Percentiles rank a stretch among this genome's conserved stretches.
These are phyloP conservation scores for Perkinsela sp. DNA, from an alignment of 208 protist species.

Conservation along the genomic window DNA sequence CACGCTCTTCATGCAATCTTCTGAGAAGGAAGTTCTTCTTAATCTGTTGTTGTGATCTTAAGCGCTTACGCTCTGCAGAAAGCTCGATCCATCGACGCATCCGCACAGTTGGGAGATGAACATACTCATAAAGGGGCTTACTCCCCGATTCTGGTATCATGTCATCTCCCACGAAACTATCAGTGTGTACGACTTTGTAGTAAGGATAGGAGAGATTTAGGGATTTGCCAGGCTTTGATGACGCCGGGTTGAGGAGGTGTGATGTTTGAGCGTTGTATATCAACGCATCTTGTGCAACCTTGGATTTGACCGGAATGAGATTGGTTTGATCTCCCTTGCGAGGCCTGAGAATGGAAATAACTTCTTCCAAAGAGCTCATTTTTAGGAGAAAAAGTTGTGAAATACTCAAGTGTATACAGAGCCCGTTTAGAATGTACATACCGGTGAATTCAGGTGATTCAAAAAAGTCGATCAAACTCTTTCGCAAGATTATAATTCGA, in stretches of 20 bases:
- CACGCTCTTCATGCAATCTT: no score
- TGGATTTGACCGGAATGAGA: neutral
- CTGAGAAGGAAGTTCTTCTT: no score
- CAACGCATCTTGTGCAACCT: neutral
- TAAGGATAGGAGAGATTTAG: neutral
- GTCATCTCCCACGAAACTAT: neutral
- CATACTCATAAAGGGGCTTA: neutral
- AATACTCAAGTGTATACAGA: no score
- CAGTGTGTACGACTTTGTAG: neutral
- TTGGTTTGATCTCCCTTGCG: neutral
- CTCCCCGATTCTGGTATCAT: neutral
- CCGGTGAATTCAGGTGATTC: no score
- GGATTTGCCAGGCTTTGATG: neutral
- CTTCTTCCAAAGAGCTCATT: neutral
- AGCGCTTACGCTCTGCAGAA: neutral
- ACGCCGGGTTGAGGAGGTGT: neutral
- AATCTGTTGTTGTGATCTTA: neutral
- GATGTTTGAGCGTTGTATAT: neutral
- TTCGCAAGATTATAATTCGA: no score
- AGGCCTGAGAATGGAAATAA: neutral
- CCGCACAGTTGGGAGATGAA: neutral
- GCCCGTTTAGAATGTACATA: no score
- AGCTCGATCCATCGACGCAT: neutral
- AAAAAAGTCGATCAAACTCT: no score
- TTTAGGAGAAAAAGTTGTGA: neutral